Percentiles rank a stretch among this genome's conserved stretches.
phyloP scores from a whole-genome alignment of 108 stramenopile genomes.

The Skeletonema costatum region DNA sequence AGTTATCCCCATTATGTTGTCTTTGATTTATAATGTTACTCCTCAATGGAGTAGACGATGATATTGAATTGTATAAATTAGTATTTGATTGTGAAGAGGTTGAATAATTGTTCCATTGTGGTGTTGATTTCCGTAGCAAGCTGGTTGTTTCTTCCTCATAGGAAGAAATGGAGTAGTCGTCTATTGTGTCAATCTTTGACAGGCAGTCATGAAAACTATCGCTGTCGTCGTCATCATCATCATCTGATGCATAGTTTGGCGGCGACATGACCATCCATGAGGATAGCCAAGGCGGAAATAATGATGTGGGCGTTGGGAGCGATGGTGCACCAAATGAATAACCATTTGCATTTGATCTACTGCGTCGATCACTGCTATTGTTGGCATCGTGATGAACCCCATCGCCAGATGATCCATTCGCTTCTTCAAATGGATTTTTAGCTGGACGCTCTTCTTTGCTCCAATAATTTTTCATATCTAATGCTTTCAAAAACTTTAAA shows the following conservation, averaged over 20 bases:
- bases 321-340: not conserved
- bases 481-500: not conserved
- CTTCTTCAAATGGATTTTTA: not conserved
- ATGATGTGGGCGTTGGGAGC: slow-evolving; percentile 12
- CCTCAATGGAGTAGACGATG: not conserved
- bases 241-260: not conserved
- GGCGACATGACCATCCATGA: slow-evolving; percentile 24
- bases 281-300: slow-evolving; percentile 31
- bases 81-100: slow-evolving; percentile 2
- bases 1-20: not conserved
- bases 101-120: not conserved
- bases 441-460: not conserved
- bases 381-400: no score
- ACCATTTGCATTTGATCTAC: not conserved
- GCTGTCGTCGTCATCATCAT: slow-evolving; percentile 11
- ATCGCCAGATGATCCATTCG: not conserved
- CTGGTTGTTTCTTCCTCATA: slow-evolving; percentile 30
- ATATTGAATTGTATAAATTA: not conserved
- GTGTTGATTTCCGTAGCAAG: slow-evolving; percentile 2
- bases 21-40: not conserved
- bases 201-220: slow-evolving; percentile 42
- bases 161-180: not conserved
- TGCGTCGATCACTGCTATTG: not conserved
- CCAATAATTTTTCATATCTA: not conserved
- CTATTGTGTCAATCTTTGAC: slow-evolving; percentile 20